Base-by-base conservation (phyloP, 2,329 filamentous ascomycete genomes). In the Gliomastix tumulicola region DNA sequence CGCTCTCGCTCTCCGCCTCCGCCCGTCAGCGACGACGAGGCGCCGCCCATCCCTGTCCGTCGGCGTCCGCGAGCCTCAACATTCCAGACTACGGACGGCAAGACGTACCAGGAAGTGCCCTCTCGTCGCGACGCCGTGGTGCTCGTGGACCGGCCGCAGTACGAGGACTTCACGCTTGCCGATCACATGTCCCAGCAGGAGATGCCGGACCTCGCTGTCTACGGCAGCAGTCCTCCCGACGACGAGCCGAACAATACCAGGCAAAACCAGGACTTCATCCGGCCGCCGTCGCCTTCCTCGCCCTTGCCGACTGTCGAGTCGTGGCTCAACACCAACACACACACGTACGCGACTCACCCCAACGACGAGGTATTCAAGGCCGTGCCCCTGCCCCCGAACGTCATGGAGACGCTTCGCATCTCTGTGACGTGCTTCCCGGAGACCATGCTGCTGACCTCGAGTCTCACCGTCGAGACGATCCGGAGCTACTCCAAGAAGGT, bases 371-470 rank as follows among this genome's bases (percentile, higher is more conserved):
- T 59, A 9, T 57, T 61, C 5, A 59, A 53, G 33, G 54, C 56
- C 0, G 53, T 77, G 6, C 74, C 69, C 2, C 57, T 79, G 1
- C 70, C 73, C 0, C 64, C 68, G 2, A 65, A 76, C 19, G 61
- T 75, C 4, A 51, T 77, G 28, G 73, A 79, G 40, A 74, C 65
- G 1, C 56, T 79, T 5, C 59, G 68, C 20, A 63, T 75, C 6
- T 74, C 68, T 0, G 66, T 76, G 10, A 57, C 65, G 6, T 76
- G 70, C 45, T 79, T 79, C 43, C 74, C 74, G 0, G 73, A 76
- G 44, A 76, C 73, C 2, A 75, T 77, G 68, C 65, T 79, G 2
- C 57, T 70, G 10, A 68, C 72, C 6, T 69, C 66, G 0, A 76
- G 69, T 46, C 56, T 77, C 5, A 69, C 74, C 1, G 62, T 77